Base-by-base conservation (phyloP, 1,284 basidiomycete genomes). In the Malassezia psittaci region DNA sequence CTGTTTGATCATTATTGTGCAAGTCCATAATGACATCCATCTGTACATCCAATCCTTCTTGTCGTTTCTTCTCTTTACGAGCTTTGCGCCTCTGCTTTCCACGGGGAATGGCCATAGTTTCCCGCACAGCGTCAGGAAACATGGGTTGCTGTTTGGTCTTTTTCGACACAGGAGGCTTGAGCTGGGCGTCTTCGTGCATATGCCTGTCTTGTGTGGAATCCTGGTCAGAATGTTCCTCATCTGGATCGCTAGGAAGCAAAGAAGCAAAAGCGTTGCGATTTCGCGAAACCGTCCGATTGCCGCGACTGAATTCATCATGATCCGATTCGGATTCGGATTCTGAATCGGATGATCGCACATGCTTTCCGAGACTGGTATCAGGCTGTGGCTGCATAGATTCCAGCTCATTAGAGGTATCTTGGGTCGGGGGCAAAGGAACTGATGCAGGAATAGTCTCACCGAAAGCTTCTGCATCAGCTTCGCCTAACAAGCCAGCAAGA, bases 311-410 rank as follows among this genome's bases (percentile, higher is more conserved):
- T 21, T 47, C 43, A 12, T 45, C 43, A 6, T 35, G 29, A 5
- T 66, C 58, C 10, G 63, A 64, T 34, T 76, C 74, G 11, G 71
- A 69, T 8, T 66, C 57, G 8, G 64, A 65, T 36, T 76, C 74
- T 12, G 71, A 69, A 6, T 66, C 60, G 18, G 76, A 69, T 11
- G 76, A 76, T 7, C 67, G 66, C 36, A 75, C 77, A 44, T 76
- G 57, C 39, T 59, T 59, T 15, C 57, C 57, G 12, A 59, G 48
- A 3, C 53, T 56, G 29, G 57, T 56, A 33, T 50, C 47, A 1
- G 57, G 51, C 9, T 40, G 19, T 19, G 51, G 45, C 8, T 38
- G 48, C 24, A 47, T 16, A 9, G 40, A 24, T 16, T 21, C 44
- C 16, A 16, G 38, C 16, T 48, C 45, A 9, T 13, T 13, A 2